phyloP scores from a whole-genome alignment of 441 rosid genomes.

The Euphorbia celastroides region DNA sequence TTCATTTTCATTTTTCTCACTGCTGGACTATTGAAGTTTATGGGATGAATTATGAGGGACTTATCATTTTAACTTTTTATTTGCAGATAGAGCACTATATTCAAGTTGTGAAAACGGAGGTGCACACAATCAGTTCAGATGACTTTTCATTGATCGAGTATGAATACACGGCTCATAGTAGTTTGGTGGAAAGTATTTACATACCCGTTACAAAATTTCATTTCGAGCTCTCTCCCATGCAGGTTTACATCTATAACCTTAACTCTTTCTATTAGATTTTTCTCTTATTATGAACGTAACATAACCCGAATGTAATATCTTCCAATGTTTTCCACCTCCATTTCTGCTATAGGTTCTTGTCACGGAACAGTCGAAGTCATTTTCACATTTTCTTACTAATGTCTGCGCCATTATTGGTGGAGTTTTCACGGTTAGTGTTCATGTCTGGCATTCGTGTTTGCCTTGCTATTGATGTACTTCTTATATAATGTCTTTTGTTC shows the following conservation, averaged over 20 bases:
- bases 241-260: conserved; percentile 41
- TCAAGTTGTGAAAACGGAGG: conserved; percentile 95
- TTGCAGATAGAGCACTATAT: conserved; percentile 97
- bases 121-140: conserved; percentile 37
- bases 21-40: not conserved
- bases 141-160: conserved; percentile 64
- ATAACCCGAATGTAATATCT: not conserved
- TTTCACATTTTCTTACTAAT: conserved; percentile 93
- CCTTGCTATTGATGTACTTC: not conserved
- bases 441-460: conserved; percentile 1
- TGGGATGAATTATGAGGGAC: not conserved
- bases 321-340: not conserved
- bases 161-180: conserved; percentile 96
- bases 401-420: conserved; percentile 99
- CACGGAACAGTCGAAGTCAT: conserved; percentile 75
- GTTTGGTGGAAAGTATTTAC: conserved; percentile 61
- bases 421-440: conserved; percentile 80
- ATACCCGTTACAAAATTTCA: conserved; percentile 90
- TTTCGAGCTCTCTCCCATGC: conserved; percentile 99
- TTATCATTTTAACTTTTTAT: conserved; percentile 12
- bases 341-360: conserved; percentile 51
- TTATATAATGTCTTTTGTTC: not conserved
- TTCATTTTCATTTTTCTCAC: not conserved
- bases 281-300: conserved; percentile 1
- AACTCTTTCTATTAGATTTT: not conserved